These are phyloP conservation scores for Spiromastix sp. DNA, from an alignment of 2,329 filamentous ascomycete genomes.

Conservation along the genomic window DNA sequence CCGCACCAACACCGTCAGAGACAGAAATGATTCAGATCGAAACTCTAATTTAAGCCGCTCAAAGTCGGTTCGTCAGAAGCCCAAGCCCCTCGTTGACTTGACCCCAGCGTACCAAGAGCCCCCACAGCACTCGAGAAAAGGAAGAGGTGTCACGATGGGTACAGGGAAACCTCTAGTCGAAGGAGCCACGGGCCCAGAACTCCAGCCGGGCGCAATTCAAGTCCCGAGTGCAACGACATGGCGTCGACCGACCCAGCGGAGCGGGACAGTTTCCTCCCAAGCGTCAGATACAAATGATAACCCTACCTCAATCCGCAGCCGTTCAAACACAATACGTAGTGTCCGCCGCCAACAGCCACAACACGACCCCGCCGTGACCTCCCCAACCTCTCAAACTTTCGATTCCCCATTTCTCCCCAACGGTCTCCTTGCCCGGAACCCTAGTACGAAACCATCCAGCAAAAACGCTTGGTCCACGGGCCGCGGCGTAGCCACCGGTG, in stretches of 20 bases:
- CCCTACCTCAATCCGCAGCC: slow-evolving; percentile 10
- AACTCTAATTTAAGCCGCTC: slow-evolving; percentile 22
- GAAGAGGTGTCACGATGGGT: slow-evolving; percentile 34
- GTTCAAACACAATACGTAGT: slow-evolving; percentile 26
- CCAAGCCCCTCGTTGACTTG: slow-evolving; percentile 58
- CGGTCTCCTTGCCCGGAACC: slow-evolving; percentile 25
- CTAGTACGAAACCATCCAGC: slow-evolving; percentile 4
- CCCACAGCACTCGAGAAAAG: slow-evolving; percentile 34
- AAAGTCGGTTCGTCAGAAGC: slow-evolving; percentile 35
- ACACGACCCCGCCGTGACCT: slow-evolving; percentile 10
- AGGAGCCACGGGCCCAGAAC: slow-evolving; percentile 30
- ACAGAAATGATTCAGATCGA: slow-evolving; percentile 15
- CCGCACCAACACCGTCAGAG: slow-evolving; percentile 25
- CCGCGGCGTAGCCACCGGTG: slow-evolving; percentile 31
- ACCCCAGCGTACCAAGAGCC: slow-evolving; percentile 55
- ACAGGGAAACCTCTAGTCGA: slow-evolving; percentile 30
- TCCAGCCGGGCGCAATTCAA: slow-evolving; percentile 20
- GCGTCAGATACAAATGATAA: slow-evolving; percentile 1
- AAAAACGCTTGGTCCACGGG: slow-evolving; percentile 19
- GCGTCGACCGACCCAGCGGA: slow-evolving; percentile 18
- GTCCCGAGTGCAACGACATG: slow-evolving; percentile 31
- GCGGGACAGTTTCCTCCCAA: slow-evolving; percentile 3
- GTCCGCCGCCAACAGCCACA: slow-evolving; percentile 8
- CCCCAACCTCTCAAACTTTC: slow-evolving; percentile 5
- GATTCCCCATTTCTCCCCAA: slow-evolving; percentile 24